Percentiles rank a stretch among this genome's conserved stretches.
Conservation (phyloP, 1,284 basidiomycete species). For the Stygiomarasmius scandens region DNA sequence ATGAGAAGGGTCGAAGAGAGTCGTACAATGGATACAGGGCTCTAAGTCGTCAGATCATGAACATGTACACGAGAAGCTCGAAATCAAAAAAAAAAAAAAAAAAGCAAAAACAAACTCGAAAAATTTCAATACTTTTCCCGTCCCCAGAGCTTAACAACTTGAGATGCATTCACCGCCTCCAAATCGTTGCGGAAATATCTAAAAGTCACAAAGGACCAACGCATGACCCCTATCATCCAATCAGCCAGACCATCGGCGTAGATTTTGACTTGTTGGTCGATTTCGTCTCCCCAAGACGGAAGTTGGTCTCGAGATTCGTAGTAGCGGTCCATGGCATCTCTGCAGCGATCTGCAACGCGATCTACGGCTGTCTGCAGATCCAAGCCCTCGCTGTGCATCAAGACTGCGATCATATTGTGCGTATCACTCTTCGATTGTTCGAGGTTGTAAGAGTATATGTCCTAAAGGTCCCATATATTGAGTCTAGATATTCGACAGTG, state of each 20-base stretch:
- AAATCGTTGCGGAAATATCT: conserved; percentile 43
- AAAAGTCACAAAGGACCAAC: conserved; percentile 44
- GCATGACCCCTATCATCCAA: conserved; percentile 43
- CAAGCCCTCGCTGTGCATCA: conserved; percentile 38
- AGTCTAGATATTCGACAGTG: background rate
- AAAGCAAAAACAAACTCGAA: background rate
- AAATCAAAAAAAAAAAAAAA: background rate
- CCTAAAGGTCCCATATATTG: too few species aligned
- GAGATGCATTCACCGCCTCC: conserved; percentile 29
- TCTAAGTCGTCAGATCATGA: too few species aligned
- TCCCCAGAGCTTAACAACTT: conserved; percentile 20
- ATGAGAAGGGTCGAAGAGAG: too few species aligned
- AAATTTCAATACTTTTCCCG: background rate
- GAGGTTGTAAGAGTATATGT: conserved; percentile 48
- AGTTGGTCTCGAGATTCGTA: conserved; percentile 26
- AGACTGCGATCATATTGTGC: conserved; percentile 47
- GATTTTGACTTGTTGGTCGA: conserved; percentile 37
- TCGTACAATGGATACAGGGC: too few species aligned
- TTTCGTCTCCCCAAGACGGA: conserved; percentile 37
- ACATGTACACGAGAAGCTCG: background rate
- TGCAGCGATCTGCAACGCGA: conserved; percentile 39
- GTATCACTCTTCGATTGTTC: conserved; percentile 45
- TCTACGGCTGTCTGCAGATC: conserved; percentile 41
- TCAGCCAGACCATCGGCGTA: conserved; percentile 44
- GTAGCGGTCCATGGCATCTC: conserved; percentile 38